phyloP scores from a whole-genome alignment of 139 green algal species.

The Spirogloea muscicola region DNA sequence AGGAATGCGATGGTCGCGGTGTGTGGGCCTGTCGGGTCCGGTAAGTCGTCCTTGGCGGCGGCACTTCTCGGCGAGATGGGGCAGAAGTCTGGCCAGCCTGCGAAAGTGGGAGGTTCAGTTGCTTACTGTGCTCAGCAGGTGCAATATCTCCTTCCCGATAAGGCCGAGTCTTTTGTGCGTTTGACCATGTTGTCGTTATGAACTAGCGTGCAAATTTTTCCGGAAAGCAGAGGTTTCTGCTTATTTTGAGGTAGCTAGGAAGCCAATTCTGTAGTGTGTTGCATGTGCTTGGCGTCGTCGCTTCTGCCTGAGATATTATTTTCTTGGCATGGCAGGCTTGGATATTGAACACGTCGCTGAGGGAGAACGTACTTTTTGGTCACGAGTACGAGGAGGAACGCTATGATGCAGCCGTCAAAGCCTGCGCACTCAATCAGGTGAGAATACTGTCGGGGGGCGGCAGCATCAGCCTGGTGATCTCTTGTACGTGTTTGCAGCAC shows the following conservation, averaged over 20 bases:
- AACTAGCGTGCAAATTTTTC: too few species aligned
- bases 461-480: too few species aligned
- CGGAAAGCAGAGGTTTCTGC: too few species aligned
- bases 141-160: too few species aligned
- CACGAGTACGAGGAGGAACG: conserved; percentile 38
- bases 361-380: conserved; percentile 57
- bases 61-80: conserved; percentile 46
- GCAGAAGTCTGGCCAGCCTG: not conserved
- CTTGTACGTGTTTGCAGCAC: too few species aligned
- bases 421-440: conserved; percentile 43
- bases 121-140: conserved; percentile 35
- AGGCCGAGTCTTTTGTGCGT: too few species aligned
- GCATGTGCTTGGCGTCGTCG: too few species aligned
- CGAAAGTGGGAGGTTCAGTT: conserved; percentile 2
- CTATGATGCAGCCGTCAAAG: conserved; percentile 43
- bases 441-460: too few species aligned
- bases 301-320: too few species aligned
- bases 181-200: too few species aligned
- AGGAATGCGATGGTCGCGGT: conserved; percentile 5
- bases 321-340: conserved; percentile 41
- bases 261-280: too few species aligned
- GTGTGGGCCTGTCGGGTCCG: conserved; percentile 31
- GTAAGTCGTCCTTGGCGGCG: conserved; percentile 45
- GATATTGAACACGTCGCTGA: conserved; percentile 57
- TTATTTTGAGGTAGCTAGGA: too few species aligned